A percentile compares a stretch with the other conserved stretches of the same genome.
Evolutionary conservation across 805 yeast species (phyloP).

Genomic region (Sporopachydermia lactativora): DNA sequence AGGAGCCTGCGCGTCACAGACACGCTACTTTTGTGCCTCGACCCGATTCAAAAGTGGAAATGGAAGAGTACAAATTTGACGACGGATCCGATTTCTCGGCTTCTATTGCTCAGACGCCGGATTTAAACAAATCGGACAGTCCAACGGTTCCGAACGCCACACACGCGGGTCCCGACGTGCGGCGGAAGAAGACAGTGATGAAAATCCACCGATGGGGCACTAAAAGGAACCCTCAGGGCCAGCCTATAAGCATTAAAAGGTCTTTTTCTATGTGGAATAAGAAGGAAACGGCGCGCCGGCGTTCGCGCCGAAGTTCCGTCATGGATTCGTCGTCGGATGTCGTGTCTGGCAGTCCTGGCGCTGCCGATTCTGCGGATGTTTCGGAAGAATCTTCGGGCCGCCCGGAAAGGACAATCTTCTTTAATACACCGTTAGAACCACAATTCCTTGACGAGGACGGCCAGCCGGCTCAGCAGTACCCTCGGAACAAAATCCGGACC

Average conservation of each 20-base stretch:
- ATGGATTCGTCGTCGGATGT: no score
- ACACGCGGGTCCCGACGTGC: not conserved
- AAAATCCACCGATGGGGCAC: constrained; percentile 88
- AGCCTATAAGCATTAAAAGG: constrained; percentile 28
- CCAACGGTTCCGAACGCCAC: not conserved
- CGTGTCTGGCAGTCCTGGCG: not conserved
- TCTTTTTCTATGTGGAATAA: not conserved
- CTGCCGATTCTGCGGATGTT: not conserved
- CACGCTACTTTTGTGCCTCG: not conserved
- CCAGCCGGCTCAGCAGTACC: constrained; percentile 28
- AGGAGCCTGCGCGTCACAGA: not conserved
- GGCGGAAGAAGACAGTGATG: constrained; percentile 39
- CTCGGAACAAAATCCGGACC: constrained; percentile 46
- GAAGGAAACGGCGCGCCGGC: not conserved
- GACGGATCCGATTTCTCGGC: not conserved
- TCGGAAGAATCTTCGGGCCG: not conserved
- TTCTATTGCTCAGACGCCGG: not conserved
- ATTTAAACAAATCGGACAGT: not conserved
- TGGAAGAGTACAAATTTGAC: constrained; percentile 1
- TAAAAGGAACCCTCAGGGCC: constrained; percentile 59
- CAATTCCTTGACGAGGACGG: constrained; percentile 42
- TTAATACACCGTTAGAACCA: constrained; percentile 47
- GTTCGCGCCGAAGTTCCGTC: no score
- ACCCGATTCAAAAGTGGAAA: not conserved
- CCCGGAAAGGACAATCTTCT: constrained; percentile 23